Conservation (phyloP, 1,139 yeast species). For the Taphrina deformans region DNA sequence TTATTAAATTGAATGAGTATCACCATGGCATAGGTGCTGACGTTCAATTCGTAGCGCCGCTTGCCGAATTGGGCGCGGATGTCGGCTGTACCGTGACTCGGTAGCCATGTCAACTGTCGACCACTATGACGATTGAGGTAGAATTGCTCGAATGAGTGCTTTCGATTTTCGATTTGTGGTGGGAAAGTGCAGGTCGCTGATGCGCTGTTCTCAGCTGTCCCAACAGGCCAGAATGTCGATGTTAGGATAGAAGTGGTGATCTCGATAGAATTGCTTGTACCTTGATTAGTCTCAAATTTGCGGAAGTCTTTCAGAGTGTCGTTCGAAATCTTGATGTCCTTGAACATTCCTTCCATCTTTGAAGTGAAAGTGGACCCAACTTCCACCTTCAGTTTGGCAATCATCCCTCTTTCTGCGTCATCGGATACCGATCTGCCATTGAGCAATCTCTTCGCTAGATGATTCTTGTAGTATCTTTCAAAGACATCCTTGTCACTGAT, state of each 20-base stretch:
- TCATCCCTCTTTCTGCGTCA: slow-evolving; percentile 70
- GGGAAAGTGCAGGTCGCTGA: slow-evolving; percentile 56
- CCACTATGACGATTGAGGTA: slow-evolving; percentile 69
- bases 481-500: slow-evolving; percentile 84
- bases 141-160: slow-evolving; percentile 51
- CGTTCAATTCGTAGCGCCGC: slow-evolving; percentile 71
- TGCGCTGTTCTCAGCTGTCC: slow-evolving; percentile 48
- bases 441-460: slow-evolving; percentile 79
- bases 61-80: slow-evolving; percentile 60
- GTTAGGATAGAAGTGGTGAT: slow-evolving; percentile 51
- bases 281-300: slow-evolving; percentile 41
- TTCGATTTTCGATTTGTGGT: slow-evolving; percentile 50
- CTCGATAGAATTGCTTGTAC: slow-evolving; percentile 38
- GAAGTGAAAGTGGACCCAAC: slow-evolving; percentile 78
- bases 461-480: slow-evolving; percentile 82
- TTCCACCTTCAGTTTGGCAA: slow-evolving; percentile 71
- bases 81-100: slow-evolving; percentile 61
- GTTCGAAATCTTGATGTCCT: slow-evolving; percentile 68
- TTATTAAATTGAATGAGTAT: slow-evolving; percentile 72
- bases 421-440: slow-evolving; percentile 51
- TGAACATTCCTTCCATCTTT: slow-evolving; percentile 84
- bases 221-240: slow-evolving; percentile 62
- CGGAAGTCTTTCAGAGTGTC: slow-evolving; percentile 61
- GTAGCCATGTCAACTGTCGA: slow-evolving; percentile 78
- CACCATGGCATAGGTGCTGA: slow-evolving; percentile 78